Base-by-base conservation (phyloP, 345 rosid species). In the Salix brachista region DNA sequence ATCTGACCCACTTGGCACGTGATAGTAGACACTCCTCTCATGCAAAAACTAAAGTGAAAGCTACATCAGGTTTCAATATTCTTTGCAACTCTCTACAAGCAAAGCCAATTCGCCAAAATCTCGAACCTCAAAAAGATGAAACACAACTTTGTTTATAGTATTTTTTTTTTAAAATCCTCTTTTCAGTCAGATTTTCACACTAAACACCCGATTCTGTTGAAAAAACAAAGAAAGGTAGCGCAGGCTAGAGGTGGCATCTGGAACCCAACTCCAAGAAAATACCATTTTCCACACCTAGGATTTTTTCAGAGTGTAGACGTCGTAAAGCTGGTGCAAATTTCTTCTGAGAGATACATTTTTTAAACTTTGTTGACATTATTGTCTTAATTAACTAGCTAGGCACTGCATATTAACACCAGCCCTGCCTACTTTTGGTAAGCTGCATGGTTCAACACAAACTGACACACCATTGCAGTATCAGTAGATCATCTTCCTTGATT, bases 1-100 rank as follows among this genome's bases (percentile, higher is more conserved):
- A 77, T 25, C 50, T 64, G 83, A 65, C 77, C 82, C 78, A 72
- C 81, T 26, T 71, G 54, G 56, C 32, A 30, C 32, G 32, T 11
- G 41, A 18, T 60, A 5, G 2, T 28, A 73, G 70, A 30, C 56
- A 39, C 71, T 21, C 62, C 72, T 81, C 77, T 72, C 84, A 71
- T 78, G 85, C 81, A 82, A 69, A 16, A 61, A 64, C 18, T 79
- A 84, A 87, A 81, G 89, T 71, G 74, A 81, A 83, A 83, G 77
- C 28, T 12, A 64, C 58, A 66, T 65, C 48, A 26, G 8, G 54
- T 65, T 58, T 65, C 67, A 67, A 83, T 83, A 88, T 84, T 86
- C 89, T 84, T 88, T 86, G 91, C 79, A 75, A 71, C 84, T 83
- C 80, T 78, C 71, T 58, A 21, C 91, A 88, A 88, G 89, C 91